phyloP scores from a whole-genome alignment of 345 rosid genomes.

The Lepidium aucheri region DNA sequence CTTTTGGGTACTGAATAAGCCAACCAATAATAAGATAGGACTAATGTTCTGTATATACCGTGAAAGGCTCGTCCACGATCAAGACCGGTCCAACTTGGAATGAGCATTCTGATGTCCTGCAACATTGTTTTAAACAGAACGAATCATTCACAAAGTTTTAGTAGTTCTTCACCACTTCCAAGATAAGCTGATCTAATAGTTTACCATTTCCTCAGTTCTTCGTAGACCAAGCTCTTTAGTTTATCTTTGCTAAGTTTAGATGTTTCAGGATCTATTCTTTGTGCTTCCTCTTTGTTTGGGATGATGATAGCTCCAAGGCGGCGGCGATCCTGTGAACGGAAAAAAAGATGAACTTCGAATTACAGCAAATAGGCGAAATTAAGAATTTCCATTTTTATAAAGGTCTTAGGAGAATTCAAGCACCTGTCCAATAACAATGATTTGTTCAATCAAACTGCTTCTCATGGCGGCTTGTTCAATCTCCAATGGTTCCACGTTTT shows the following conservation, averaged over 20 bases:
- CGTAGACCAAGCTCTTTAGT: constrained; percentile 33
- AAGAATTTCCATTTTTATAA: not conserved
- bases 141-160: too few relatives aligned
- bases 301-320: constrained; percentile 81
- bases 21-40: not conserved
- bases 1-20: not conserved
- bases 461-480: constrained; percentile 88
- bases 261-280: constrained; percentile 37
- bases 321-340: constrained; percentile 56
- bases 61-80: constrained; percentile 55
- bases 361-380: not conserved
- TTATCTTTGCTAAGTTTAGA: constrained; percentile 47
- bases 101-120: constrained; percentile 68
- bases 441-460: constrained; percentile 70
- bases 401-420: not conserved
- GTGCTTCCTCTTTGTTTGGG: constrained; percentile 79
- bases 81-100: constrained; percentile 76
- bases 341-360: not conserved
- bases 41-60: constrained; percentile 32
- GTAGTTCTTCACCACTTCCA: too few relatives aligned
- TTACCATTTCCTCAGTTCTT: constrained; percentile 69
- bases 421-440: constrained; percentile 88
- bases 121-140: not conserved
- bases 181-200: too few relatives aligned
- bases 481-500: constrained; percentile 82